phyloP scores from a whole-genome alignment of 1,139 yeast genomes.

The Suhomyces guaymorum region DNA sequence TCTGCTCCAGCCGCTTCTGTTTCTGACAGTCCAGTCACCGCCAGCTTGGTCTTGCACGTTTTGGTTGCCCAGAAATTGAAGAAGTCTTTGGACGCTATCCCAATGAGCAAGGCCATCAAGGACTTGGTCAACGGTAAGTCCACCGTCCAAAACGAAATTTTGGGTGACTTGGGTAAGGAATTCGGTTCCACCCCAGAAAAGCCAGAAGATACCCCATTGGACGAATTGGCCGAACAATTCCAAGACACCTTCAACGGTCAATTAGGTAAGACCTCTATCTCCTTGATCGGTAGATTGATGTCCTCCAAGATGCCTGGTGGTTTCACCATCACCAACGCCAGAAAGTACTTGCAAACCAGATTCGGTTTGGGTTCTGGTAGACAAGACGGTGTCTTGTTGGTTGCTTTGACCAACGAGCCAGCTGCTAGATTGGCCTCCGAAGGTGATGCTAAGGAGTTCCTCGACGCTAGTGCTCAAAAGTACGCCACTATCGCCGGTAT shows the following conservation, averaged over 20 bases:
- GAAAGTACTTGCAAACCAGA: conserved; percentile 86
- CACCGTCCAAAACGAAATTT: conserved; percentile 94
- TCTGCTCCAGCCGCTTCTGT: conserved; percentile 67
- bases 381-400: conserved; percentile 84
- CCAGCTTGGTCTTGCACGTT: conserved; percentile 78
- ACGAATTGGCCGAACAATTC: conserved; percentile 91
- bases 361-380: conserved; percentile 93
- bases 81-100: conserved; percentile 82
- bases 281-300: conserved; percentile 86
- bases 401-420: conserved; percentile 88
- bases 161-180: conserved; percentile 97
- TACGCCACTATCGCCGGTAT: conserved; percentile 85
- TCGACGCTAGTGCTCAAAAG: conserved; percentile 78
- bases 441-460: conserved; percentile 84
- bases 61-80: conserved; percentile 94
- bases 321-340: conserved; percentile 84
- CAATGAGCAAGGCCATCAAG: conserved; percentile 90
- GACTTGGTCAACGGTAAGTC: conserved; percentile 98
- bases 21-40: conserved; percentile 88
- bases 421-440: conserved; percentile 83
- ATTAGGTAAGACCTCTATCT: conserved; percentile 89
- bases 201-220: conserved; percentile 96
- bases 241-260: conserved; percentile 87
- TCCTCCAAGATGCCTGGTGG: conserved; percentile 99
- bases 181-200: conserved; percentile 97